Evolutionary conservation across 2,329 filamentous ascomycete genomes (phyloP).

Genomic region (Epichloe typhina): DNA sequence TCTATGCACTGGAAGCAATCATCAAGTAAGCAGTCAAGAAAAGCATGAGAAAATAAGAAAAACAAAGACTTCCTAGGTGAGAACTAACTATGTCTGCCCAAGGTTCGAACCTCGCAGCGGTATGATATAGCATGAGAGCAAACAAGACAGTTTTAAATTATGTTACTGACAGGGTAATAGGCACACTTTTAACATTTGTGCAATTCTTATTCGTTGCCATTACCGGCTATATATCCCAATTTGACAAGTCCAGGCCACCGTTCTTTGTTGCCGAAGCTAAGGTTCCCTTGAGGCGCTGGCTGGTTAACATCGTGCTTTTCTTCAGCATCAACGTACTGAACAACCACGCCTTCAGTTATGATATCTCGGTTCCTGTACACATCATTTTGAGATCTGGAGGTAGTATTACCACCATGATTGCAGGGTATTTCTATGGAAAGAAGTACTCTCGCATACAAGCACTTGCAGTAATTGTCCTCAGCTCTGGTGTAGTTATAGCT

Average conservation of each 20-base stretch:
- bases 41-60: not conserved
- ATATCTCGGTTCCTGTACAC: constrained; percentile 90
- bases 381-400: constrained; percentile 96
- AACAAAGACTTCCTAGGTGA: not conserved
- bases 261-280: constrained; percentile 64
- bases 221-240: constrained; percentile 63
- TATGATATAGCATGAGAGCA: constrained; percentile 21
- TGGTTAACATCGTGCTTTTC: constrained; percentile 80
- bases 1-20: constrained; percentile 92
- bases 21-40: constrained; percentile 55
- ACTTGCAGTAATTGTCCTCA: constrained; percentile 69
- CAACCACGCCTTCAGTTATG: constrained; percentile 94
- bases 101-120: constrained; percentile 78
- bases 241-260: constrained; percentile 52
- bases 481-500: constrained; percentile 71
- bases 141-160: not conserved
- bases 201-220: constrained; percentile 76
- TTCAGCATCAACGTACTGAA: constrained; percentile 91
- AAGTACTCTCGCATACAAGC: constrained; percentile 70
- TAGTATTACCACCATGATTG: constrained; percentile 86
- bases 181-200: constrained; percentile 76
- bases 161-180: constrained; percentile 26
- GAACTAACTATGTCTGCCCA: constrained; percentile 4
- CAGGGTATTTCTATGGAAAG: constrained; percentile 80
- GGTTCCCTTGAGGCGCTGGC: constrained; percentile 75